A percentile compares a stretch with the other conserved stretches of the same genome.
Evolutionary conservation across 805 yeast species (phyloP).

Genomic region (Saturnispora sanitii): DNA sequence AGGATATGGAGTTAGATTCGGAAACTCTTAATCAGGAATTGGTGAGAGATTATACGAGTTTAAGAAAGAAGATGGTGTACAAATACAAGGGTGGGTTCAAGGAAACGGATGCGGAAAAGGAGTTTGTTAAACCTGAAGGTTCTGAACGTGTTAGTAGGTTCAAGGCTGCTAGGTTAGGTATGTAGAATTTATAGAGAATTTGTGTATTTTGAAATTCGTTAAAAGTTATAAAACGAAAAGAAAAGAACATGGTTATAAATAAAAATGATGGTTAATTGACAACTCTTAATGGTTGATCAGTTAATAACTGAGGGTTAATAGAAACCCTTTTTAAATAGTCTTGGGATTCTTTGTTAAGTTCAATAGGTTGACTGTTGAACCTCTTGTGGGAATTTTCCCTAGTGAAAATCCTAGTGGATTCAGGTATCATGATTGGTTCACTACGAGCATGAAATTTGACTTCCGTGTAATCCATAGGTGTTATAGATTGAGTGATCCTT

Average conservation of each 20-base stretch:
- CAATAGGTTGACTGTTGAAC: no score
- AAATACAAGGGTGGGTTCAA: slow-evolving; percentile 37
- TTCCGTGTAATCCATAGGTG: neutral
- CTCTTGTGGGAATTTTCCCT: slow-evolving; percentile 12
- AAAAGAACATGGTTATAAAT: no score
- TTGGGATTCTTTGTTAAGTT: slow-evolving; percentile 15
- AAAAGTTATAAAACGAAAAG: slow-evolving; percentile 15
- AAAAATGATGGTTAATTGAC: no score
- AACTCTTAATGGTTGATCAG: slow-evolving; percentile 26
- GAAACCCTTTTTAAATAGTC: slow-evolving; percentile 19
- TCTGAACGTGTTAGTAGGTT: slow-evolving; percentile 51
- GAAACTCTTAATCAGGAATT: slow-evolving; percentile 40
- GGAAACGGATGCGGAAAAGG: slow-evolving; percentile 40
- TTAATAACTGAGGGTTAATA: slow-evolving; percentile 23
- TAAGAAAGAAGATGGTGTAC: slow-evolving; percentile 42
- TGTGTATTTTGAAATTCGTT: slow-evolving; percentile 11
- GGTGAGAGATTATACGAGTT: slow-evolving; percentile 43
- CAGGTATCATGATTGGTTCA: slow-evolving; percentile 12
- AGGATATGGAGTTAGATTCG: slow-evolving; percentile 22
- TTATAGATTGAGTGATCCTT: neutral
- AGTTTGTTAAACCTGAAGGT: slow-evolving; percentile 60
- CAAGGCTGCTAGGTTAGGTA: slow-evolving; percentile 40
- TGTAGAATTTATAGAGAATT: slow-evolving; percentile 1
- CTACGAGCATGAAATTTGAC: neutral
- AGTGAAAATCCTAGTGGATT: slow-evolving; percentile 21